phyloP scores from a whole-genome alignment of 805 yeast species.

The Yueomyces sinensis region DNA sequence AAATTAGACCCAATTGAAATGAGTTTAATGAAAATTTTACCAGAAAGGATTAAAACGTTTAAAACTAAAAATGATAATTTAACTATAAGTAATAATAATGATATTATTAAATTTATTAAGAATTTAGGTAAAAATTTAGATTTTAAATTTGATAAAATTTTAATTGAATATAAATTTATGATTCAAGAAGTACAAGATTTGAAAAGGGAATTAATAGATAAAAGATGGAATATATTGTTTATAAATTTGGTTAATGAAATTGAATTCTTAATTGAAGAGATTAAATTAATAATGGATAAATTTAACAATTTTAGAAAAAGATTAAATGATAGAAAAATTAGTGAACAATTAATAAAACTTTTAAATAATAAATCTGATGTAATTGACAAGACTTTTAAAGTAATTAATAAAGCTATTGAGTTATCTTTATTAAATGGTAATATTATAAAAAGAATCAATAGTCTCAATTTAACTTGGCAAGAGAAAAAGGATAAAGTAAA shows the following conservation, averaged over 20 bases:
- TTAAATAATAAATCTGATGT: constrained; percentile 26
- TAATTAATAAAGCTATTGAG: constrained; percentile 28
- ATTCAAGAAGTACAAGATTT: constrained; percentile 29
- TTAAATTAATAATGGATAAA: constrained; percentile 9
- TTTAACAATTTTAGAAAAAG: constrained; percentile 4
- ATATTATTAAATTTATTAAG: constrained; percentile 12
- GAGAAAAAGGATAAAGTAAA: constrained; percentile 4
- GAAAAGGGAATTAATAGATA: constrained; percentile 35
- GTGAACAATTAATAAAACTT: constrained; percentile 21
- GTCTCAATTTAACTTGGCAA: constrained; percentile 26
- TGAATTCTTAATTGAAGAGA: constrained; percentile 13
- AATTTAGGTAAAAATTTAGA: constrained; percentile 21
- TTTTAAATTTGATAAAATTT: constrained; percentile 27
- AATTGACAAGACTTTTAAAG: constrained; percentile 27
- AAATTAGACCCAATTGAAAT: constrained; percentile 39
- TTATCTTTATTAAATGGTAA: constrained; percentile 28
- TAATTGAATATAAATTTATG: constrained; percentile 30
- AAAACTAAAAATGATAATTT: constrained; percentile 14
- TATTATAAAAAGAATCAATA: constrained; percentile 25
- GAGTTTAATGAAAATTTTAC: constrained; percentile 37
- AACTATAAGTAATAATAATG: no score
- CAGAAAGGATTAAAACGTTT: constrained; percentile 34
- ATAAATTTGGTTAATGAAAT: constrained; percentile 33
- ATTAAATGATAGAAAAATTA: constrained; percentile 6
- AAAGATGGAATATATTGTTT: constrained; percentile 44